Evolutionary conservation across 768 basidiomycete genomes (phyloP).

Genomic region (Antrodiella citrinella): DNA sequence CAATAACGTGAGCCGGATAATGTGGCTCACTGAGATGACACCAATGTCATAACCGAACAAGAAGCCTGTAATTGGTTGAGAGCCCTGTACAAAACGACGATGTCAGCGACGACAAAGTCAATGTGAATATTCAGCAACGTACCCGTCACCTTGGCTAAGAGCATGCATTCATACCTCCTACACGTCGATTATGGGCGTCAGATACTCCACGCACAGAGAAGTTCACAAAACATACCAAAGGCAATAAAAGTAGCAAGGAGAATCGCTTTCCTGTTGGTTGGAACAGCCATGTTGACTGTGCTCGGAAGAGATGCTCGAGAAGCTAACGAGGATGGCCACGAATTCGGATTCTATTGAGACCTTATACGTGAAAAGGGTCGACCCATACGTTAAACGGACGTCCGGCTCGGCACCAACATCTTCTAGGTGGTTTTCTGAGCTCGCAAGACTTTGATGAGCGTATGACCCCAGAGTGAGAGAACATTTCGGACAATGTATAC

Average conservation of each 20-base stretch:
- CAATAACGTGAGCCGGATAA: too few relatives aligned
- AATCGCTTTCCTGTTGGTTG: constrained; percentile 57
- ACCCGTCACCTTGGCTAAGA: too few relatives aligned
- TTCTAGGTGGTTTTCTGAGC: too few relatives aligned
- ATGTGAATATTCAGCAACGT: too few relatives aligned
- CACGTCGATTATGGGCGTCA: not conserved
- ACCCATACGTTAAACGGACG: too few relatives aligned
- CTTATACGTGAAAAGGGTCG: not conserved
- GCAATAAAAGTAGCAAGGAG: constrained; percentile 64
- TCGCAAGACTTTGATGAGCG: not conserved
- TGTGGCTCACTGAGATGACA: constrained; percentile 62
- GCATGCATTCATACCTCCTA: constrained; percentile 11
- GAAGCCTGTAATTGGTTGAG: constrained; percentile 48
- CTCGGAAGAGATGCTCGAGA: not conserved
- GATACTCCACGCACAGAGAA: not conserved
- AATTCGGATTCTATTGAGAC: not conserved
- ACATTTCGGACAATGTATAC: too few relatives aligned
- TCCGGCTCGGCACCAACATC: too few relatives aligned
- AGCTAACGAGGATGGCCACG: constrained; percentile 2
- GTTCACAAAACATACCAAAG: constrained; percentile 43
- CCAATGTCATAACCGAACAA: constrained; percentile 74
- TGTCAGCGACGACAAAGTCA: too few relatives aligned
- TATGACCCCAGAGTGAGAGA: not conserved
- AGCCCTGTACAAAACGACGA: too few relatives aligned
- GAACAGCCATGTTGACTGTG: constrained; percentile 31